Conservation (phyloP, 768 basidiomycete species). For the Lactarius hatsudake region DNA sequence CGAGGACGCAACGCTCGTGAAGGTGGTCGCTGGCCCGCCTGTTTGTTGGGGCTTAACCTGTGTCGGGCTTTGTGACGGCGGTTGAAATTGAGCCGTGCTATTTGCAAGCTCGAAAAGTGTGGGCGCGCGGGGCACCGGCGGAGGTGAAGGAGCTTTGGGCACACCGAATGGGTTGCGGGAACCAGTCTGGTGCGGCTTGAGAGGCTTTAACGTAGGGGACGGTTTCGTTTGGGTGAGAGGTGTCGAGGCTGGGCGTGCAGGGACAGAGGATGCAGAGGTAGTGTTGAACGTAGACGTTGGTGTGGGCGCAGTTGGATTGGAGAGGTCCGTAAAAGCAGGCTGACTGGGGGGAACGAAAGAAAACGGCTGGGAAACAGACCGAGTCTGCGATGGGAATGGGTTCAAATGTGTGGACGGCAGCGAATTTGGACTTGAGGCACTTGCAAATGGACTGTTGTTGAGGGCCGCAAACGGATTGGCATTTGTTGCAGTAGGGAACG, state of each 20-base stretch:
- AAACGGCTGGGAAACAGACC: slow-evolving; percentile 13
- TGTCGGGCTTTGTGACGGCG: slow-evolving; percentile 3
- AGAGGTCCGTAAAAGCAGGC: neutral
- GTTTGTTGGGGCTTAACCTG: slow-evolving; percentile 28
- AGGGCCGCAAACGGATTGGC: slow-evolving; percentile 15
- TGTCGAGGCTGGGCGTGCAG: slow-evolving; percentile 68
- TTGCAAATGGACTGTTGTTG: neutral
- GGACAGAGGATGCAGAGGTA: slow-evolving; percentile 33
- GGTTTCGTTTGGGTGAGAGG: slow-evolving; percentile 51
- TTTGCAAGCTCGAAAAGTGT: slow-evolving; percentile 78
- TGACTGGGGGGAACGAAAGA: slow-evolving; percentile 12
- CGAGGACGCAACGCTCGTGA: slow-evolving; percentile 70
- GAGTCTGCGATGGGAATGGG: slow-evolving; percentile 12
- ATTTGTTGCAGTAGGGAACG: slow-evolving; percentile 14
- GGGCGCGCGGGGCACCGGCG: slow-evolving; percentile 72
- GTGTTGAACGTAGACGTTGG: slow-evolving; percentile 27
- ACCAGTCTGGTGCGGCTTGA: slow-evolving; percentile 89
- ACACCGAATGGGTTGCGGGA: slow-evolving; percentile 94
- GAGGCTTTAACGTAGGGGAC: slow-evolving; percentile 52
- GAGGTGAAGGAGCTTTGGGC: slow-evolving; percentile 49
- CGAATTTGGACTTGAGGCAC: neutral
- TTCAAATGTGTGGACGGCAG: slow-evolving; percentile 2
- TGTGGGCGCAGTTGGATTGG: slow-evolving; percentile 20
- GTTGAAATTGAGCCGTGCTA: slow-evolving; percentile 35
- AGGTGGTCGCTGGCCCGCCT: slow-evolving; percentile 34